Evolutionary conservation across 2,329 filamentous ascomycete genomes (phyloP).

Genomic region (Beauveria brongniartii): DNA sequence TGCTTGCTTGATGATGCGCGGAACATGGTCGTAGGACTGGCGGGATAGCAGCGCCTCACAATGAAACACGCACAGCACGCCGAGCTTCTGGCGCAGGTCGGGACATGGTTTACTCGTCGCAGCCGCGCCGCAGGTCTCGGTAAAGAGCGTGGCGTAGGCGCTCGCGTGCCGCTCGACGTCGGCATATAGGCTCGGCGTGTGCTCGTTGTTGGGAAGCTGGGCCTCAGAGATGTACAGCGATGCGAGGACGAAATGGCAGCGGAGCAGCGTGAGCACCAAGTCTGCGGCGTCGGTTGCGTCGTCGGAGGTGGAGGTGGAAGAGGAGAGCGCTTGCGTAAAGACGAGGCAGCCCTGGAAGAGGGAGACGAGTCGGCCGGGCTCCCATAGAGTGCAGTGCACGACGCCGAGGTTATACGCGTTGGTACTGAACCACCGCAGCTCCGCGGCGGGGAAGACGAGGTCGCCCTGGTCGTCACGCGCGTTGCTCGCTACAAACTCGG

Average conservation of each 20-base stretch:
- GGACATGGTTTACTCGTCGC: background rate
- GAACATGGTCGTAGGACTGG: constrained; percentile 59
- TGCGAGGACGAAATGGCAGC: constrained; percentile 62
- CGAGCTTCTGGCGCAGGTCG: constrained; percentile 54
- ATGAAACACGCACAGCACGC: constrained; percentile 64
- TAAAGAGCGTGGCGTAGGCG: background rate
- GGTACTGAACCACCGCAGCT: constrained; percentile 78
- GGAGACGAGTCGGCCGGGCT: constrained; percentile 43
- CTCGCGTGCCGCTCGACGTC: constrained; percentile 51
- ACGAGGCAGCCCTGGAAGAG: constrained; percentile 47
- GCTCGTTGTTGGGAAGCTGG: constrained; percentile 21
- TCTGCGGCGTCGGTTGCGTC: constrained; percentile 29
- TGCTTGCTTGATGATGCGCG: constrained; percentile 48
- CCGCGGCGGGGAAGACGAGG: constrained; percentile 50
- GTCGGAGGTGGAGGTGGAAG: constrained; percentile 39
- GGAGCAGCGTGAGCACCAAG: constrained; percentile 50
- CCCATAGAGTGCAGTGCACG: constrained; percentile 48
- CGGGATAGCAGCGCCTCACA: constrained; percentile 67
- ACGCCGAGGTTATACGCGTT: constrained; percentile 74
- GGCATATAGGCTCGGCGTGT: constrained; percentile 46
- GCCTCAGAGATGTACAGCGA: constrained; percentile 44
- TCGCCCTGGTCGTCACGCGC: constrained; percentile 28
- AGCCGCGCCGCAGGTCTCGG: background rate
- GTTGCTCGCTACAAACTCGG: background rate
- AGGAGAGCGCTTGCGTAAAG: constrained; percentile 46